Evolutionary conservation across 2,329 filamentous ascomycete species (phyloP).

Genomic region (Aspergillus jensenii): DNA sequence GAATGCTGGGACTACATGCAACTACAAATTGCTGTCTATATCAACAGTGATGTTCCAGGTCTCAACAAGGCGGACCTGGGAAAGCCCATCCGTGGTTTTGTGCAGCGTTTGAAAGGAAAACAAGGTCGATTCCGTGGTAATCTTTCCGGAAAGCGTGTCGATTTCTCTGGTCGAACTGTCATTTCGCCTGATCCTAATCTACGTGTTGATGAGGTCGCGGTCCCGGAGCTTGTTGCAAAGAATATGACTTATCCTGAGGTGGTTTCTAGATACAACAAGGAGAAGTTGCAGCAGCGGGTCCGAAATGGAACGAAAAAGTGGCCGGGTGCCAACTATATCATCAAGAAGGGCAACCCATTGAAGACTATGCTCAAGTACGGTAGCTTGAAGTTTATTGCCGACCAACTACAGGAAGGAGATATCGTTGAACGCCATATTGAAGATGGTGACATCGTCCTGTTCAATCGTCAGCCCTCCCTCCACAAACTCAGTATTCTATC

Average conservation of each 20-base stretch:
- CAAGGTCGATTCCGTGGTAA: constrained; percentile 97
- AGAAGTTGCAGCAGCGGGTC: constrained; percentile 74
- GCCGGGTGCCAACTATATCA: constrained; percentile 82
- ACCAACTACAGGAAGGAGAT: constrained; percentile 76
- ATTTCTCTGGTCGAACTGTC: constrained; percentile 95
- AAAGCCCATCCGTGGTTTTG: constrained; percentile 89
- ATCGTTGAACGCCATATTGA: constrained; percentile 92
- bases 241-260: constrained; percentile 94
- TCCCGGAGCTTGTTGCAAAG: constrained; percentile 88
- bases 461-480: constrained; percentile 95
- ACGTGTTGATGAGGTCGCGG: constrained; percentile 87
- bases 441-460: constrained; percentile 92
- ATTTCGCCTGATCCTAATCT: constrained; percentile 97
- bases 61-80: constrained; percentile 85
- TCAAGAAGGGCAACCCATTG: constrained; percentile 69
- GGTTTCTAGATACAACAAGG: constrained; percentile 79
- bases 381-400: constrained; percentile 69
- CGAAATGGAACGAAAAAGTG: constrained; percentile 74
- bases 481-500: constrained; percentile 99
- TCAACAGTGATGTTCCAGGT: constrained; percentile 93
- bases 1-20: constrained; percentile 98
- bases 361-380: constrained; percentile 76
- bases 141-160: constrained; percentile 94
- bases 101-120: constrained; percentile 93
- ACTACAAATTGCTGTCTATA: constrained; percentile 93